Evolutionary conservation across 164 flowering plant species (phyloP).

Genomic region (Sedum album): DNA sequence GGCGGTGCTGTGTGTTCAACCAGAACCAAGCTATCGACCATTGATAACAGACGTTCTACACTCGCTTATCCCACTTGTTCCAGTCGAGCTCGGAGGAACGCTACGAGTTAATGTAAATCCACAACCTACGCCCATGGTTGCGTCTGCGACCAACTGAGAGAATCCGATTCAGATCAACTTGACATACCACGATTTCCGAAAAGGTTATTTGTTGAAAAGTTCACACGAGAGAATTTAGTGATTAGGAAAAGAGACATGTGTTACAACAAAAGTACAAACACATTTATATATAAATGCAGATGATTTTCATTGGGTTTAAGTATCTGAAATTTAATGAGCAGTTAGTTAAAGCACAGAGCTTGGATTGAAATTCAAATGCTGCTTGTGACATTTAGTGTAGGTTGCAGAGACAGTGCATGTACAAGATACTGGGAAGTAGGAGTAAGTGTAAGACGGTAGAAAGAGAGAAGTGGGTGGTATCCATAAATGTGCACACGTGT

Average conservation of each 20-base stretch:
- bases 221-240: background rate
- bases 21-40: slow-evolving; percentile 60
- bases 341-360: too few species aligned
- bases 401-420: too few species aligned
- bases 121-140: background rate
- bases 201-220: slow-evolving; percentile 24
- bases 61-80: slow-evolving; percentile 55
- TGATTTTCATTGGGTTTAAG: too few species aligned
- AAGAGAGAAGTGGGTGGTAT: too few species aligned
- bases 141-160: background rate
- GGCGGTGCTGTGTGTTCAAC: slow-evolving; percentile 53
- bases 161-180: background rate
- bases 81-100: slow-evolving; percentile 50
- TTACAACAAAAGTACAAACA: background rate
- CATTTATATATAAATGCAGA: background rate
- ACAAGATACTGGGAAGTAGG: too few species aligned
- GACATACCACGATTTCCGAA: background rate
- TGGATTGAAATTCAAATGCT: too few species aligned
- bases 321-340: too few species aligned
- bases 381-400: too few species aligned
- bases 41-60: slow-evolving; percentile 56
- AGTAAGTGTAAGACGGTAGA: too few species aligned
- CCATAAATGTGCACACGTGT: too few species aligned
- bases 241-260: background rate
- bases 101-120: slow-evolving; percentile 20